Percentiles rank a stretch among this genome's conserved stretches.
Conservation (phyloP, 257 asterid genomes). For the Solanum megistacrolobum region DNA sequence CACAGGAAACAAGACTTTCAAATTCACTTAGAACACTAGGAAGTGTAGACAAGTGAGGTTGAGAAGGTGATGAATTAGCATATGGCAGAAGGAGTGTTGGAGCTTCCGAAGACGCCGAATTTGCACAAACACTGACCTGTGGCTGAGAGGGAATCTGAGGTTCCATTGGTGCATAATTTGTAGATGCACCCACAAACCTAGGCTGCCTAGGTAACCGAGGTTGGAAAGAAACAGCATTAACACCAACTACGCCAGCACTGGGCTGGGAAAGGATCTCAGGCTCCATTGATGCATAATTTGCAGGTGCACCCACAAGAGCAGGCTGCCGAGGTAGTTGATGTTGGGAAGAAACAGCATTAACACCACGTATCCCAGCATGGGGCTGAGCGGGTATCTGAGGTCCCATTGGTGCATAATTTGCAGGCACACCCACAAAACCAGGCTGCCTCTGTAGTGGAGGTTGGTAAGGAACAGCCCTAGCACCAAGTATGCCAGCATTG, state of each 20-base stretch:
- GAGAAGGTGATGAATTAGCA: conserved; percentile 1
- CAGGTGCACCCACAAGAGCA: background rate
- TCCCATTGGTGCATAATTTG: conserved; percentile 5
- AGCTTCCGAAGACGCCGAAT: background rate
- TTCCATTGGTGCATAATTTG: conserved; percentile 5
- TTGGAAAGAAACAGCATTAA: conserved; percentile 9
- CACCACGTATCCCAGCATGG: conserved; percentile 1
- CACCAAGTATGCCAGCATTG: background rate
- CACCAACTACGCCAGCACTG: conserved; percentile 2
- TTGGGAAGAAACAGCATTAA: conserved; percentile 9
- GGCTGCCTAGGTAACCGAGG: conserved; percentile 10
- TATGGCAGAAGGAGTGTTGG: background rate
- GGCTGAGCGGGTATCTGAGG: conserved; percentile 17
- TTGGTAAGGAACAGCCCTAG: conserved; percentile 9
- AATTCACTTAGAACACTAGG: background rate
- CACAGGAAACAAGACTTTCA: background rate
- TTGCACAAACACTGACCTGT: background rate
- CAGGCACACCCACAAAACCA: background rate
- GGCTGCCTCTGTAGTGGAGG: conserved; percentile 8
- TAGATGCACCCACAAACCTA: background rate
- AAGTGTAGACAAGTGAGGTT: conserved; percentile 9
- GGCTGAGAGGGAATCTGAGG: conserved; percentile 19
- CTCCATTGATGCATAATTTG: conserved; percentile 6
- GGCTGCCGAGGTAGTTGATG: conserved; percentile 8
- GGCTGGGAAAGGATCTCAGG: conserved; percentile 16